Conservation (phyloP, 2,329 filamentous ascomycete species). For the Bipolaris zeicola region DNA sequence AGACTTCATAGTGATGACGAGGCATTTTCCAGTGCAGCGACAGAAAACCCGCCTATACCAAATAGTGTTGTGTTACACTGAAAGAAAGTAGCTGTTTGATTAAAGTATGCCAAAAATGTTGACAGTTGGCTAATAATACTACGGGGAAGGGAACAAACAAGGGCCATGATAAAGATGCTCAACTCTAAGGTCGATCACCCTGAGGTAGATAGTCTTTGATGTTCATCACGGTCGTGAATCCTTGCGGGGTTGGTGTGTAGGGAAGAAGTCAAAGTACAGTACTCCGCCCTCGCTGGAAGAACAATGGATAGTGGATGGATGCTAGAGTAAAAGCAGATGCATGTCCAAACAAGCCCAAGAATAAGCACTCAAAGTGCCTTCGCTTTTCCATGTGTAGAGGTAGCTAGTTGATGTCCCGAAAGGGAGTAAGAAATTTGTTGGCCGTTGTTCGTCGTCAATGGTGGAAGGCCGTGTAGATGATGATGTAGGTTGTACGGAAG, state of each 20-base stretch:
- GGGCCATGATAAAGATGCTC: slow-evolving; percentile 43
- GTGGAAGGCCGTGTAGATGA: slow-evolving; percentile 35
- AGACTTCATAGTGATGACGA: not conserved
- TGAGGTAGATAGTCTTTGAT: slow-evolving; percentile 49
- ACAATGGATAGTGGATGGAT: slow-evolving; percentile 26
- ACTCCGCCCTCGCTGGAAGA: slow-evolving; percentile 28
- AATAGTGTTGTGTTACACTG: slow-evolving; percentile 35
- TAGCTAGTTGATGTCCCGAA: slow-evolving; percentile 36
- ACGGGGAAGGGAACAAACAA: slow-evolving; percentile 13
- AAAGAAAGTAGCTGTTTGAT: slow-evolving; percentile 26
- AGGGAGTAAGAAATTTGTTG: slow-evolving; percentile 46
- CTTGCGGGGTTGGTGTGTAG: slow-evolving; percentile 34
- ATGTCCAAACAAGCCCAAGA: slow-evolving; percentile 24
- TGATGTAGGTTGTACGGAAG: slow-evolving; percentile 39
- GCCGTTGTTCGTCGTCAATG: slow-evolving; percentile 38
- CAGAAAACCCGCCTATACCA: slow-evolving; percentile 40
- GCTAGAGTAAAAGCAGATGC: slow-evolving; percentile 25
- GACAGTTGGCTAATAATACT: slow-evolving; percentile 15
- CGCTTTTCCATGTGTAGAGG: slow-evolving; percentile 41
- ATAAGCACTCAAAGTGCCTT: slow-evolving; percentile 23
- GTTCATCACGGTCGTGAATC: slow-evolving; percentile 45
- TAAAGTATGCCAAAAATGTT: slow-evolving; percentile 22
- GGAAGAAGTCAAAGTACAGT: slow-evolving; percentile 31
- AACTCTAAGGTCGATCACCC: slow-evolving; percentile 48
- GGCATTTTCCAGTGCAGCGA: slow-evolving; percentile 1